Base-by-base conservation (phyloP, 345 rosid species). In the Moricandia moricandioides region DNA sequence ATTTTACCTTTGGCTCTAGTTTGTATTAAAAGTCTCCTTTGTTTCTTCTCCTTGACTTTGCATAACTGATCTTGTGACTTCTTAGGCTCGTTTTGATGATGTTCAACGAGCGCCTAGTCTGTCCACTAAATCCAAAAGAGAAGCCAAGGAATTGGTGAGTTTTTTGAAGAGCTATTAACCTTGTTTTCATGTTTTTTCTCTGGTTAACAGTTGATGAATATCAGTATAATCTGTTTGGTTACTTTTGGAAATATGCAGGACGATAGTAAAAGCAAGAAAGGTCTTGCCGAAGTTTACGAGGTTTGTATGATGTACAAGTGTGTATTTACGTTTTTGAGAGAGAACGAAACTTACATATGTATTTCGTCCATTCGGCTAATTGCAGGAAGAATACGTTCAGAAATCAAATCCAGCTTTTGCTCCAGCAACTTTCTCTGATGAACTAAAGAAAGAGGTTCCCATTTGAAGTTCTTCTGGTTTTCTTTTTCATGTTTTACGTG, bases 241-340 rank as follows among this genome's bases (percentile, higher is more conserved):
- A 33, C 56, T 69, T 60, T 60, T 60, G 69, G 34, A 17, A 63
- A 51, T 47, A 63, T 88, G 78, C 89, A 95, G 99, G 97, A 95
- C 62, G 98, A 95, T 51, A 90, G 77, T 71, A 95, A 90, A 81
- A 95, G 97, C 85, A 92, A 90, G 84, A 90, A 85, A 84, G 93
- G 98, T 79, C 96, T 95, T 35, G 99, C 91, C n/a, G 97, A 95
- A 83, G 83, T 95, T 79, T 95, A 95, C 69, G 99, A 92, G 99
- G 99, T 93, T 82, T 78, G 94, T 79, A 35, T 33, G 12, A 65
- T 57, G 1, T 24, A 49, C 58, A 43, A 39, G 51, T 70, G 14
- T 21, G 57, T 65, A 21, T 70, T 45, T 55, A 29, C 8, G n/a
- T 18, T 8, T 8, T 62, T 43, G 63, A 51, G 60, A 3, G 74